Evolutionary conservation across 768 basidiomycete species (phyloP), one percentile per base, ranked within the genome.

Genomic region (Coprinopsis sp.): DNA sequence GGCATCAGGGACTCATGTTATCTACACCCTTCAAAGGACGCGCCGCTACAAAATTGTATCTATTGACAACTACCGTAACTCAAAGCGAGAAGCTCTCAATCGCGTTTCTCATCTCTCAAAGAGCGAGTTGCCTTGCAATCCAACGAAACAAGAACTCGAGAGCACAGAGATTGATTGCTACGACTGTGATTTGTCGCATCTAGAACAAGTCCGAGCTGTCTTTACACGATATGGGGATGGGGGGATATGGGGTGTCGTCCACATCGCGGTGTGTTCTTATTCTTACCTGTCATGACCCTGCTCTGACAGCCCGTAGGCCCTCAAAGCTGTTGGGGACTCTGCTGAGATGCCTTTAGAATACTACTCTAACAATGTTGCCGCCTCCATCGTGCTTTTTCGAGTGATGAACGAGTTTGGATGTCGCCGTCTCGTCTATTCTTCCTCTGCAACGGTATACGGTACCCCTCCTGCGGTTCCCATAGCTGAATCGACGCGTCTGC

Each of bases 321-420:
- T 89, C 73, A 99, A 99, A 73, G 92, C 94, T 16, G 96, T 99
- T 38, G 96, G 96, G 33, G 96, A 99, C 66, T 94, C 91, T 13
- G 85, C 86, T 14, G 89, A 96, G 68, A 84, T 90, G 42, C 96
- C 96, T 3, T 64, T 98, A 60, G 79, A 82, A 11, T 99, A 99
- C 68, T 99, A 98, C 65, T 72, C 78, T 55, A 93, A 92, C 73
- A 99, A 99, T 59, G 96, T 99, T 47, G 67, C 78, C 34, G 94
- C 91, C 4, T 94, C 93, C 6, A 66, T 96, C 47, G 82, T 77
- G 40, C 82, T 98, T 18, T 73, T 96, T 53, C 85, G 93, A 71
- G 73, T 79, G 54, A 95, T 95, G 93, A 69, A 73, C 33, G 87
- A 87, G 44, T 91, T 81, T 65, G 83, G 84, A 52, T 91, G 89